Base-by-base conservation (phyloP, 1,284 basidiomycete genomes). In the Naganishia sp. region DNA sequence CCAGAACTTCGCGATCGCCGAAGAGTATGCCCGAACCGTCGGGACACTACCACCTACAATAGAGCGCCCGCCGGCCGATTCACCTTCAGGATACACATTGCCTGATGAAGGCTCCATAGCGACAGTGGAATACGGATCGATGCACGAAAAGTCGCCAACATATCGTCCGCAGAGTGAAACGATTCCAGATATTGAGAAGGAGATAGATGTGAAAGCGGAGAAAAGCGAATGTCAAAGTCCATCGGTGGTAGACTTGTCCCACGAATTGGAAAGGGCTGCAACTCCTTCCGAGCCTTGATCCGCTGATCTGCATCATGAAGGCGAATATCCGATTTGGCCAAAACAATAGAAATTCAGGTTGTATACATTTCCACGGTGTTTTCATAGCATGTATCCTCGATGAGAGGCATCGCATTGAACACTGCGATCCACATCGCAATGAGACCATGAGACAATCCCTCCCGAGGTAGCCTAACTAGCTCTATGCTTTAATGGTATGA, bases 41-140 rank as follows among this genome's bases (percentile, higher is more conserved):
- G 49, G 68, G 6, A 56, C 33, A 23, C 71, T 75, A 10, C 75
- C 74, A 44, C 75, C 75, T 2, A 64, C 70, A 5, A 50, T 73
- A 1, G 55, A 70, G 46, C 54, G 61, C 28, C 56, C 49, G n/a
- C 65, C 70, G 13, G 21, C 60, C 11, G 54, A 55, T 39, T 55
- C 55, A 46, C 52, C 57, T 7, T 55, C 57, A 6, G 39, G 54
- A 18, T 56, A 64, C 56, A 52, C 59, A 9, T 43, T 59, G n/a
- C 75, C 75, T 1, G 73, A 75, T 56, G 77, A 78, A 67, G 74
- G 75, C 2, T 74, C 72, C 53, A 76, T 77, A 45, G 70, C 76
- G 0, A 76, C 76, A 66, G 75, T 74, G 45, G 77, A 77, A 64
- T 71, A 71, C 56, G 57, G 57, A 33, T 68, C 68, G 13, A 64